Conservation (phyloP, 148 eudicot genomes). For the Rhododendron simsii region DNA sequence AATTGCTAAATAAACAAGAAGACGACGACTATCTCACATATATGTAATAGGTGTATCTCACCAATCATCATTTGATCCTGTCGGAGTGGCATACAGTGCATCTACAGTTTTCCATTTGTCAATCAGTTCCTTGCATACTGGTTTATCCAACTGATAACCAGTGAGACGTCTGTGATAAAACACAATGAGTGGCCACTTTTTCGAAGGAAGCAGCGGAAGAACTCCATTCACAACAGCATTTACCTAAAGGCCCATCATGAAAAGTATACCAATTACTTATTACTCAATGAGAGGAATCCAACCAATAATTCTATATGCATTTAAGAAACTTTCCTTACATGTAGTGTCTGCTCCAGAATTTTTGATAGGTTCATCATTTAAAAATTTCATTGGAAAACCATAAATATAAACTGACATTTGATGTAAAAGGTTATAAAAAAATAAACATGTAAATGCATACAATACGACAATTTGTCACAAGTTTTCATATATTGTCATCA, state of each 20-base stretch:
- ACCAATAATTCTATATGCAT: background rate
- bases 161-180: constrained; percentile 74
- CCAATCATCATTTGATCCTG: constrained; percentile 98
- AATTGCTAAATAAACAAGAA: background rate
- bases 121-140: constrained; percentile 43
- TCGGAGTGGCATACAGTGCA: constrained; percentile 86
- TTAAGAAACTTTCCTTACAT: constrained; percentile 45
- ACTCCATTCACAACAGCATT: constrained; percentile 80
- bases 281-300: background rate
- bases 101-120: constrained; percentile 78
- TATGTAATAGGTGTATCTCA: constrained; percentile 23
- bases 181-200: constrained; percentile 73
- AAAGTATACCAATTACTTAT: background rate
- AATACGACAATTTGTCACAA: background rate
- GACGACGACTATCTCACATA: background rate
- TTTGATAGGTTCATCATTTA: background rate
- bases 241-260: constrained; percentile 36
- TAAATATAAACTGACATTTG: background rate
- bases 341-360: background rate
- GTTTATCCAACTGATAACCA: constrained; percentile 47
- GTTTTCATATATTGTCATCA: background rate
- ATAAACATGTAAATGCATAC: background rate
- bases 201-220: constrained; percentile 74
- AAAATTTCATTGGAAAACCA: background rate
- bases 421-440: background rate